Base-by-base conservation (phyloP, 176 grass and related monocot species). In the Oryza meyeriana region DNA sequence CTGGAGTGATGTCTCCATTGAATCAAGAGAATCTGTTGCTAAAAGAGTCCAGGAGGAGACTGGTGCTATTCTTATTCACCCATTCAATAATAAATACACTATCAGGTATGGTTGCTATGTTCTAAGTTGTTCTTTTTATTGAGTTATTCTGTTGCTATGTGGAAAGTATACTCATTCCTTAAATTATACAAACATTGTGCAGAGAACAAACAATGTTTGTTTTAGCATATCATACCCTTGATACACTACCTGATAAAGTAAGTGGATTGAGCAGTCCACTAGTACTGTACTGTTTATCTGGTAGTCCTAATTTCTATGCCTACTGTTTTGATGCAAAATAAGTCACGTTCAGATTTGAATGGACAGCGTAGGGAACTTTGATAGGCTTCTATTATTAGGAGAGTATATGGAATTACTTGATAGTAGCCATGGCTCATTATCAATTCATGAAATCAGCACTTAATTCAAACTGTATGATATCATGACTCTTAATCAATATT, bases 21-120 rank as follows among this genome's bases (percentile, higher is more conserved):
- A 94, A 68, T 98, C 95, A 30, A 98, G 92, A 88, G 92, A 94
- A 79, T 86, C 73, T 67, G 72, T 89, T 29, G 89, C 92, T 72
- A 70, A 39, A 74, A 98, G 58, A 71, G 86, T 98, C 45, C 90
- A 87, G 77, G 52, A 98, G 68, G 95, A 98, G 71, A 98, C 92
- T 25, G 90, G 92, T 68, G 95, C 92, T 35, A 71, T 93, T 84
- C 84, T 98, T 71, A 57, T 94, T 84, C 95, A 98, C 86, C 95
- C 95, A 30, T 98, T 93, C 86, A 98, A 98, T 72, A 61, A 94
- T 89, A 94, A 89, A 34, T 86, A 80, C 31, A 98, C 87, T 74
- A 94, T 98, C 35, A 98, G 92, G 92, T 98, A 14, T 74, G 24
- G 36, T 87, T 76, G 74, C 12, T 4, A 22, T 40, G 27, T 69